Evolutionary conservation across 2,329 filamentous ascomycete species (phyloP).

Genomic region (Stenocarpella maydis): DNA sequence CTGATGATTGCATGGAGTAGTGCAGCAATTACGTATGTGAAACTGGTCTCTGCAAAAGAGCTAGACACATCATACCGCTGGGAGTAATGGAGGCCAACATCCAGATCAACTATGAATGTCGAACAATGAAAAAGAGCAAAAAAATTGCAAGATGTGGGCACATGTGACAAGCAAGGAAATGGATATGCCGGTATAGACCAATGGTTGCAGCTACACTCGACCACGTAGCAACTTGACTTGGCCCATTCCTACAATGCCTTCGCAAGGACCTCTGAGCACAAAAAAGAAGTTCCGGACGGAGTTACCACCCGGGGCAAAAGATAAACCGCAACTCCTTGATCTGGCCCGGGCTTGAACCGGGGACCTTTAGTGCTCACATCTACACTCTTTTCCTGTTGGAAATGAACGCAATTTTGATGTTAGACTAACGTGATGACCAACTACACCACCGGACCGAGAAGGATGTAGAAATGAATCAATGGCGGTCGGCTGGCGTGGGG

Average conservation of each 20-base stretch:
- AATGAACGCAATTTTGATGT: not conserved
- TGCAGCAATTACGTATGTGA: no score
- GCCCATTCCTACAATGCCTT: not conserved
- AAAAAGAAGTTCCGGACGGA: not conserved
- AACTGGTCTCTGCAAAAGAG: no score
- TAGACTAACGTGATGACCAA: slow-evolving; percentile 32
- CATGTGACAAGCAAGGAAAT: no score
- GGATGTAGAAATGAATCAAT: not conserved
- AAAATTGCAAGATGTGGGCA: no score
- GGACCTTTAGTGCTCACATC: slow-evolving; percentile 24
- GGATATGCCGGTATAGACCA: no score
- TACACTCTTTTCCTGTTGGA: not conserved
- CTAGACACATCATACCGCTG: no score
- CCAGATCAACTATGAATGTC: no score
- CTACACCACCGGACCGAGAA: slow-evolving; percentile 27
- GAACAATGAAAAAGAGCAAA: no score
- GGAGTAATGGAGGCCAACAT: no score
- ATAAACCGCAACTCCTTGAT: not conserved
- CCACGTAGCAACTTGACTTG: no score
- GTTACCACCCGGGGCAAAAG: not conserved
- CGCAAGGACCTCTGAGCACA: not conserved
- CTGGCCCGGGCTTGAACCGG: slow-evolving; percentile 29
- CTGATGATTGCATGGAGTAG: no score
- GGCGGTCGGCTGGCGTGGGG: not conserved
- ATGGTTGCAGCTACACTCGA: no score